Evolutionary conservation across 768 basidiomycete species (phyloP), one percentile per base, ranked within the genome.

Genomic region (Boletus reticuloceps): DNA sequence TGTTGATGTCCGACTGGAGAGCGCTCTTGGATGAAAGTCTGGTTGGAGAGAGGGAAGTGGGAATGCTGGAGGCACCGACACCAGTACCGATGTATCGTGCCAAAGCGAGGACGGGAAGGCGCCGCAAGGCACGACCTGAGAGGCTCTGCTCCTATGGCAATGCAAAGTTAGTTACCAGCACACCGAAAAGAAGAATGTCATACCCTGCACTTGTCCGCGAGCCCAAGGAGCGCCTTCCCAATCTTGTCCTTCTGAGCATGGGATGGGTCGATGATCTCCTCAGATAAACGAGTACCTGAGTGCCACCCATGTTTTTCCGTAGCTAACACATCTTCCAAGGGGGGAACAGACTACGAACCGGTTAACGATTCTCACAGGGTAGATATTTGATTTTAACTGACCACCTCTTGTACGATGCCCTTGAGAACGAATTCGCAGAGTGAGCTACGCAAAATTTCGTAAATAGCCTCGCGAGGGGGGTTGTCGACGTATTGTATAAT

Each of bases 401-500:
- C 93, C 27, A 82, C 65, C 6, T 79, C 66, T 20, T 78, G 70
- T 27, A 98, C 78, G 45, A 98, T 82, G 3, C 88, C 84, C 58
- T 83, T 87, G 16, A 72, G 69, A 59, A 92, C 79, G 53, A 99
- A 83, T 68, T 98, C 96, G 29, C 77, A 72, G 14, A 99, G 74
- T 65, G 90, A 94, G 6, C 84, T 84, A 8, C 86, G 81, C 29
- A 98, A 74, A 59, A 99, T 98, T 70, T 94, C 90, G 73, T 97
- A 98, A 45, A 98, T 82, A 1, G 94, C 97, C 59, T 94, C 89
- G 16, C 87, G 82, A 6, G 94, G 86, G 1, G 97, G 97, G 8
- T 94, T 79, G 60, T 94, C 95, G 19, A 98, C 81, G 64, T 93
- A 97, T 76, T 96, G 95, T 19, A 97, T 84, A 47, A 98, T 94